Conservation (phyloP, 805 yeast species). For the Ogataea haglerorum region DNA sequence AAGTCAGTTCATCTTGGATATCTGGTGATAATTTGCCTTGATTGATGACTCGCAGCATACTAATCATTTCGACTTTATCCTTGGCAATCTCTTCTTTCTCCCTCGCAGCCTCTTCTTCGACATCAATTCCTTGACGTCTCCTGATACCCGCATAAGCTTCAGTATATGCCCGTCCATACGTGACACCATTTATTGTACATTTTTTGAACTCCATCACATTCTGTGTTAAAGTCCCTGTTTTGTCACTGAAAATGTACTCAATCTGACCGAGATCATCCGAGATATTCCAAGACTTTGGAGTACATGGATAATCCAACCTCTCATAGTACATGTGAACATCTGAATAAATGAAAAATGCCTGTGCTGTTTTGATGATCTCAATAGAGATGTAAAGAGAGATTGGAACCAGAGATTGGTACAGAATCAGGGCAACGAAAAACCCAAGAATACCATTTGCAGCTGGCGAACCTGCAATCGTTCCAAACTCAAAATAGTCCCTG, state of each 20-base stretch:
- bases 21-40: conserved; percentile 29
- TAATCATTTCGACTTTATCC: conserved; percentile 61
- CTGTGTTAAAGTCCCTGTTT: conserved; percentile 81
- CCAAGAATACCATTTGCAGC: conserved; percentile 66
- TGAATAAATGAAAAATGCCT: conserved; percentile 75
- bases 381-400: conserved; percentile 78
- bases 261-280: conserved; percentile 85
- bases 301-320: conserved; percentile 71
- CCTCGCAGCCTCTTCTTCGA: conserved; percentile 52
- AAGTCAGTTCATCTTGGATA: conserved; percentile 59
- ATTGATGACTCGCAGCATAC: conserved; percentile 38
- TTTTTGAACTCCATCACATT: conserved; percentile 84
- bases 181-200: conserved; percentile 67
- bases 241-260: conserved; percentile 80
- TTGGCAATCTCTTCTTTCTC: conserved; percentile 53
- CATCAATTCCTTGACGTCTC: conserved; percentile 75
- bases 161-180: conserved; percentile 78
- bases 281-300: conserved; percentile 81
- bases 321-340: conserved; percentile 71
- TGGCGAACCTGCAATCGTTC: conserved; percentile 63
- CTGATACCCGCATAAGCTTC: conserved; percentile 79
- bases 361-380: conserved; percentile 79
- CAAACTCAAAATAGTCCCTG: conserved; percentile 64
- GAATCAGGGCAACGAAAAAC: conserved; percentile 71
- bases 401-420: conserved; percentile 79